Base-by-base conservation (phyloP, 108 stramenopile species). In the Bacterosira constricta region DNA sequence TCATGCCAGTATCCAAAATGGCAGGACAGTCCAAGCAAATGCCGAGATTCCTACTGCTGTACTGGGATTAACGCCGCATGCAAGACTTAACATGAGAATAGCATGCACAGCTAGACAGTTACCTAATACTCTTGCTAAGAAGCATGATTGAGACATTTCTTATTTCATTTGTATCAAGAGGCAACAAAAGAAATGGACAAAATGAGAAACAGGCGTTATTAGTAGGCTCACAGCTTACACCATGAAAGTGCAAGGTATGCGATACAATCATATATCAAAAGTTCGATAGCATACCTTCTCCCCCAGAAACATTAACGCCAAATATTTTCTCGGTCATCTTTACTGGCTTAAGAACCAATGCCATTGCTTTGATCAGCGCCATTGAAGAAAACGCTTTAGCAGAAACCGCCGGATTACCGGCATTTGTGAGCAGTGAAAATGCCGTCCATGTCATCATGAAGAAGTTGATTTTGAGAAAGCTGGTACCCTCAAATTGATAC, bases 361-460 rank as follows among this genome's bases (percentile, higher is more conserved):
- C 53, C 31, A 37, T 20, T 15, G 55, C 66, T 30, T 68, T 68
- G n/a, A 68, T 11, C 53, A 68, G 26, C 13, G 66, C 66, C 66
- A 68, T 68, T 8, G 55, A 20, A 11, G 66, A 68, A 25, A 68
- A 68, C 5, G 55, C 47, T 31, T 68, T 68, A 9, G 66, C 36
- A 2, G 66, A 68, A 13, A 68, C 53, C 11, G 27, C 38, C 20
- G 66, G 31, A 21, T 68, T 68, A 13, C 66, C 66, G 15, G 42
- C 47, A 12, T 35, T 53, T 9, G 66, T 51, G 17, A 68, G 36
- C 11, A 68, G 35, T n/a, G 66, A 54, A 68, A 68, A 68, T 27
- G 66, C 6, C 35, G 66, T 57, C 66, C 66, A 68, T 27, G 47
- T 29, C 66, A 68, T 68, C 26, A 68, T 30, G 3, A 50, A 36